Evolutionary conservation across 352 stramenopile genomes (phyloP).

Genomic region (Phytophthora syringae): DNA sequence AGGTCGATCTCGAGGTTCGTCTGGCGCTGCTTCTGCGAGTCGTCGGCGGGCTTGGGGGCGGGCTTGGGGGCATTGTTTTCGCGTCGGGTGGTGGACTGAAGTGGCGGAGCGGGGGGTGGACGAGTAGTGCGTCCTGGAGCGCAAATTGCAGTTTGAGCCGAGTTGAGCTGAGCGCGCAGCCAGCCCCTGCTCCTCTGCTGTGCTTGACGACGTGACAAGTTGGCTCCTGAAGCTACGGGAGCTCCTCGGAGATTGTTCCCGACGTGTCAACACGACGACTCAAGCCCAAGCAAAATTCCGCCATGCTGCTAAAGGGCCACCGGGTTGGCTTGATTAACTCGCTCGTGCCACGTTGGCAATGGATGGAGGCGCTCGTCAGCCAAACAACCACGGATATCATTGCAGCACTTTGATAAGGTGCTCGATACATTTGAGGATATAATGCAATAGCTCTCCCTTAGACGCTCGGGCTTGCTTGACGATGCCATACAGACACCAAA

Average conservation of each 20-base stretch:
- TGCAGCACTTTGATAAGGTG: too few species aligned
- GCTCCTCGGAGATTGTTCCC: slow-evolving; percentile 41
- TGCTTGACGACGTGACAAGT: slow-evolving; percentile 42
- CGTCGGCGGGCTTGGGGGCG: slow-evolving; percentile 39
- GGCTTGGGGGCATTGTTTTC: slow-evolving; percentile 42
- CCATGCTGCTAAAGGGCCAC: slow-evolving; percentile 39
- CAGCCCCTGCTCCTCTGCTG: slow-evolving; percentile 19
- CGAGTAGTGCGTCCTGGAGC: slow-evolving; percentile 34
- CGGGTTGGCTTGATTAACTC: slow-evolving; percentile 25
- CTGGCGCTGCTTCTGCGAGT: slow-evolving; percentile 64
- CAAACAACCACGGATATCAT: too few species aligned
- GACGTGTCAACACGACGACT: slow-evolving; percentile 39
- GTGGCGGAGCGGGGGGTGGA: slow-evolving; percentile 14
- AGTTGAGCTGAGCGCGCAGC: slow-evolving; percentile 33
- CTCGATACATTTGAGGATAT: too few species aligned
- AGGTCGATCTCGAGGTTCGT: slow-evolving; percentile 72
- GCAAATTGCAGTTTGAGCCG: slow-evolving; percentile 48
- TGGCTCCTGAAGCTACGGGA: slow-evolving; percentile 40
- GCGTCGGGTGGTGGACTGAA: too few species aligned
- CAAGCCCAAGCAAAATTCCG: slow-evolving; percentile 44
- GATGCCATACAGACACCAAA: background rate
- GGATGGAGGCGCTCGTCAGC: slow-evolving; percentile 12
- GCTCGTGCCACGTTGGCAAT: slow-evolving; percentile 31
- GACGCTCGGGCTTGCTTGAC: too few species aligned
- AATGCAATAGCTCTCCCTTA: too few species aligned